Conservation (phyloP, 1,284 basidiomycete genomes). For the Ceratobasidium sp. region DNA sequence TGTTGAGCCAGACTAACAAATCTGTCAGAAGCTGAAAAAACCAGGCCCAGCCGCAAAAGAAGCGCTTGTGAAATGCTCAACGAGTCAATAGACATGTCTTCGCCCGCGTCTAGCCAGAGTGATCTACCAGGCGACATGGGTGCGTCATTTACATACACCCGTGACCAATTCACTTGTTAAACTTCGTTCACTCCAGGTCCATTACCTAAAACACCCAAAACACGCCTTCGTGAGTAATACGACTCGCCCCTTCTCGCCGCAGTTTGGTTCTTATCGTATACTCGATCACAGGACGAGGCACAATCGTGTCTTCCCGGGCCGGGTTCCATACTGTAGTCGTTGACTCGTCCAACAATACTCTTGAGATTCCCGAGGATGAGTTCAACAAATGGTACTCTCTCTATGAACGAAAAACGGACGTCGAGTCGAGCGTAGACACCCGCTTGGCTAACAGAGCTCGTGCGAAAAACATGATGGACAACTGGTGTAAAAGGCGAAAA, state of each 20-base stretch:
- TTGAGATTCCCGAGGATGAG: conserved; percentile 34
- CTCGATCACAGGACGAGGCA: conserved; percentile 23
- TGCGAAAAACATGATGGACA: conserved; percentile 38
- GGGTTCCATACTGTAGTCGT: conserved; percentile 37
- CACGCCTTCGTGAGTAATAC: conserved; percentile 34
- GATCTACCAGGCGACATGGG: conserved; percentile 32
- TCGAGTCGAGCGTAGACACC: conserved; percentile 31
- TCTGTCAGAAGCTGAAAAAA: conserved; percentile 29
- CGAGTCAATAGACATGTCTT: conserved; percentile 29
- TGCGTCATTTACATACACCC: conserved; percentile 27
- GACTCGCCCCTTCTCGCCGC: not conserved
- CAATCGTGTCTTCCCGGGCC: conserved; percentile 30
- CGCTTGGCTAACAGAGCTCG: conserved; percentile 33
- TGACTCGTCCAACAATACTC: conserved; percentile 35
- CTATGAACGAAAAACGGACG: conserved; percentile 35
- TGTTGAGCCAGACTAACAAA: conserved; percentile 22
- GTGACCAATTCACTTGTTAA: conserved; percentile 18
- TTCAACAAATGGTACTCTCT: conserved; percentile 35
- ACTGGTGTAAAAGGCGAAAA: conserved; percentile 36
- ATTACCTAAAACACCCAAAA: conserved; percentile 36
- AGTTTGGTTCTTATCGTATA: conserved; percentile 11
- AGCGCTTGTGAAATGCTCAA: conserved; percentile 34
- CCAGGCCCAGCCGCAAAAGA: conserved; percentile 36
- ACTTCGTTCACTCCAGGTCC: conserved; percentile 12
- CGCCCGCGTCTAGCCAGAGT: conserved; percentile 31